Percentiles rank a stretch among this genome's conserved stretches.
Conservation (phyloP, 2,329 filamentous ascomycete species). For the Diplocarpon rosae region DNA sequence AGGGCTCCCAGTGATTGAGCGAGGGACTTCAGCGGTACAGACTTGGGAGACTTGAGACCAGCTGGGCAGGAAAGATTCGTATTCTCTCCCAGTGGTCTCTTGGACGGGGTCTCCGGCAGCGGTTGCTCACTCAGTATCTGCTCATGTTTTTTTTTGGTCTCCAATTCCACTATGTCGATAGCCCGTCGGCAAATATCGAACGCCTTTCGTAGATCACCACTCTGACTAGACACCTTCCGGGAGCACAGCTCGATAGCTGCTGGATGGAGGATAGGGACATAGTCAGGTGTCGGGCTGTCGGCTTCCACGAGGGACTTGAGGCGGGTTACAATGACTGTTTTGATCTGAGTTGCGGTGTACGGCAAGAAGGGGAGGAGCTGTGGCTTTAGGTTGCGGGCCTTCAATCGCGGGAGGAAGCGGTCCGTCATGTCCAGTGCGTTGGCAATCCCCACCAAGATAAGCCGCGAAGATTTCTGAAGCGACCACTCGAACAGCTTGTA, state of each 20-base stretch:
- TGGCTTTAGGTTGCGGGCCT: conserved; percentile 84
- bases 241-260: conserved; percentile 89
- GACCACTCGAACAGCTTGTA: conserved; percentile 98
- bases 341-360: conserved; percentile 81
- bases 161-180: conserved; percentile 78
- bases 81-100: conserved; percentile 71
- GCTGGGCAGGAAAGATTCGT: conserved; percentile 60
- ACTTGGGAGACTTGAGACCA: conserved; percentile 29
- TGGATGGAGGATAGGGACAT: conserved; percentile 82
- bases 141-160: conserved; percentile 65
- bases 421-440: conserved; percentile 95
- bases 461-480: conserved; percentile 64
- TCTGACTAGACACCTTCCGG: conserved; percentile 89
- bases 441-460: conserved; percentile 84
- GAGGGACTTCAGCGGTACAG: conserved; percentile 30
- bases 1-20: conserved; percentile 42
- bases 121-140: conserved; percentile 46
- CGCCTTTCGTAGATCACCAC: conserved; percentile 85
- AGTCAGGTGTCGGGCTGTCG: conserved; percentile 41
- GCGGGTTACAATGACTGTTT: conserved; percentile 72
- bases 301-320: conserved; percentile 62
- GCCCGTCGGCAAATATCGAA: conserved; percentile 89
- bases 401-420: conserved; percentile 84
- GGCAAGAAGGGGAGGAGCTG: conserved; percentile 84
- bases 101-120: conserved; percentile 54